phyloP scores from a whole-genome alignment of 2,329 filamentous ascomycete genomes.

The Sclerotinia glacialis region DNA sequence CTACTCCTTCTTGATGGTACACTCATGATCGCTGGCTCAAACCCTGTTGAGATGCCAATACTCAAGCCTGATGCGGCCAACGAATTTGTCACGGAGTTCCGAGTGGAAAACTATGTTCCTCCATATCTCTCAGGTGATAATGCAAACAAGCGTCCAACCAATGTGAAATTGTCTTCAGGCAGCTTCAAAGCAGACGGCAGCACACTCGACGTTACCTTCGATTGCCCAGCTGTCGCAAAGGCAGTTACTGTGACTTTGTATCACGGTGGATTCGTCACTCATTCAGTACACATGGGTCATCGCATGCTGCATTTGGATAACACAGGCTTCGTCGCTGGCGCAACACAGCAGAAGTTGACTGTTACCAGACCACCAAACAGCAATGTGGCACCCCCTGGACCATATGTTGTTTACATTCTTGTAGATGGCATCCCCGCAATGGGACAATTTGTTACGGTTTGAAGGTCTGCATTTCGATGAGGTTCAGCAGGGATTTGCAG shows the following conservation, averaged over 20 bases:
- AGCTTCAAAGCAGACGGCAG: constrained; percentile 44
- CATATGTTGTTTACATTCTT: constrained; percentile 59
- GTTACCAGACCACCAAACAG: constrained; percentile 54
- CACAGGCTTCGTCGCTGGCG: constrained; percentile 46
- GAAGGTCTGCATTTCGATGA: constrained; percentile 4
- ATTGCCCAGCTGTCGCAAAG: constrained; percentile 43
- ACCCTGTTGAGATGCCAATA: constrained; percentile 58
- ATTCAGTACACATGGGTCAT: constrained; percentile 60
- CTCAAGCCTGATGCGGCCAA: constrained; percentile 45
- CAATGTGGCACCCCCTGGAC: constrained; percentile 56
- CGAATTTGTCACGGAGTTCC: constrained; percentile 58
- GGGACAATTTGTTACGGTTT: constrained; percentile 37
- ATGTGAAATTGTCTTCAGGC: constrained; percentile 46
- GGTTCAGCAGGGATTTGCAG: neutral
- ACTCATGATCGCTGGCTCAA: constrained; percentile 57
- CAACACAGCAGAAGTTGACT: constrained; percentile 46
- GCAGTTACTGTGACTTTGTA: constrained; percentile 52
- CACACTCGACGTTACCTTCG: constrained; percentile 50
- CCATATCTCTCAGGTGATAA: constrained; percentile 56
- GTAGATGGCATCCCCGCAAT: constrained; percentile 38
- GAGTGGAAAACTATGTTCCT: constrained; percentile 60
- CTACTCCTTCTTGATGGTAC: constrained; percentile 59
- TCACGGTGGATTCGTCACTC: constrained; percentile 59
- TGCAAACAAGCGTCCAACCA: constrained; percentile 47
- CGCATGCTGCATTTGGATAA: constrained; percentile 54